Evolutionary conservation across 257 asterid species (phyloP).

Genomic region (Penstemon eatonii): DNA sequence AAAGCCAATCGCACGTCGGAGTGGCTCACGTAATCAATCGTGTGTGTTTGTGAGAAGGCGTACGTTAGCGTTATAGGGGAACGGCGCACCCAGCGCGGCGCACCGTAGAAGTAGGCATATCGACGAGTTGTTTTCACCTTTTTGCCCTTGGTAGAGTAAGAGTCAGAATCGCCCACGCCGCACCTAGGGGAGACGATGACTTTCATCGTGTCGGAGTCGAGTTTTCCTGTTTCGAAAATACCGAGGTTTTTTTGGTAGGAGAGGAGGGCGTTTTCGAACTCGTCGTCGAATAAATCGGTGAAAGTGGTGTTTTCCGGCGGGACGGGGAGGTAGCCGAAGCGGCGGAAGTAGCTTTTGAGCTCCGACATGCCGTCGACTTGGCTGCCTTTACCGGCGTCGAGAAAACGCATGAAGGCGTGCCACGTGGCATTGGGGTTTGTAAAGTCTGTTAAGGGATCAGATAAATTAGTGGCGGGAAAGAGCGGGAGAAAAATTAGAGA

Average conservation of each 20-base stretch:
- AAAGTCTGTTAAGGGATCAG: constrained; percentile 33
- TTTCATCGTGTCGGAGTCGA: constrained; percentile 55
- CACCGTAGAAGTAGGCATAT: constrained; percentile 55
- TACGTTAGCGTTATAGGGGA: constrained; percentile 58
- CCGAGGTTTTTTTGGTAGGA: constrained; percentile 64
- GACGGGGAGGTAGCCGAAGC: constrained; percentile 62
- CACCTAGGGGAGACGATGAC: constrained; percentile 68
- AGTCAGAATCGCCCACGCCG: constrained; percentile 51
- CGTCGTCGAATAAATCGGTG: constrained; percentile 61
- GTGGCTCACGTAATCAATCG: constrained; percentile 44
- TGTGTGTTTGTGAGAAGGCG: constrained; percentile 58
- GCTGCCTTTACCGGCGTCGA: constrained; percentile 70
- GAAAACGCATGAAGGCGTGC: constrained; percentile 53
- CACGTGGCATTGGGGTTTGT: constrained; percentile 49
- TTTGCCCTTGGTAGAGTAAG: neutral
- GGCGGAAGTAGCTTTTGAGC: constrained; percentile 73
- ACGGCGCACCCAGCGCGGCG: constrained; percentile 60
- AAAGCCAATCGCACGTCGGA: constrained; percentile 45
- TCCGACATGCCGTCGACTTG: constrained; percentile 68
- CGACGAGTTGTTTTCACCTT: constrained; percentile 37
- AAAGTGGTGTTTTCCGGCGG: constrained; percentile 33
- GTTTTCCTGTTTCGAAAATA: constrained; percentile 46
- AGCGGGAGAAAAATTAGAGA: constrained; percentile 25
- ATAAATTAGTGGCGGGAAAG: constrained; percentile 39
- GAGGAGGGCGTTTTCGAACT: constrained; percentile 53